A percentile compares a stretch with the other conserved stretches of the same genome.
These are phyloP conservation scores for Brettanomyces custersianus DNA, from an alignment of 805 yeast species.

Conservation along the genomic window DNA sequence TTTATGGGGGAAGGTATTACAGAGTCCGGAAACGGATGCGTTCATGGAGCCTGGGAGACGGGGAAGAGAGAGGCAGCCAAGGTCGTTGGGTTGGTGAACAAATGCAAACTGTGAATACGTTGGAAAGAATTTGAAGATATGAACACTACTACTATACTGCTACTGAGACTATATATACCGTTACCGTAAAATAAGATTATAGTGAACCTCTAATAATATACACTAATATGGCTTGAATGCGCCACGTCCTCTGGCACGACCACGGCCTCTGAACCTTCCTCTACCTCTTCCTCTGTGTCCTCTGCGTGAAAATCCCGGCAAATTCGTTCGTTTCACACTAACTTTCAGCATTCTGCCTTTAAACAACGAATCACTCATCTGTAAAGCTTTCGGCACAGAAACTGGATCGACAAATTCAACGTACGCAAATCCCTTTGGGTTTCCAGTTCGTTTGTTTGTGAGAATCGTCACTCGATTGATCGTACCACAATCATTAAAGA, in stretches of 20 bases:
- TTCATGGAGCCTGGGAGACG: conserved; percentile 47
- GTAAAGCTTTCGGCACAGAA: conserved; percentile 56
- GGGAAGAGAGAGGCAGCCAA: conserved; percentile 39
- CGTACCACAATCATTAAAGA: conserved; percentile 60
- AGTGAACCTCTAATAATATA: not conserved
- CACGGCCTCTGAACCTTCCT: conserved; percentile 20
- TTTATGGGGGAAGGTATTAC: conserved; percentile 53
- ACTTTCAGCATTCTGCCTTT: conserved; percentile 69
- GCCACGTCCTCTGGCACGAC: conserved; percentile 24
- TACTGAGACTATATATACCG: conserved; percentile 3
- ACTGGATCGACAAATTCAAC: conserved; percentile 68
- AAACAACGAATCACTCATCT: conserved; percentile 54
- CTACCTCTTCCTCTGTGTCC: conserved; percentile 14
- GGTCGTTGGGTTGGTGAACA: conserved; percentile 15
- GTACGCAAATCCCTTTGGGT: conserved; percentile 83
- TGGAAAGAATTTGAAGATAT: not conserved
- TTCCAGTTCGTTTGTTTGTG: conserved; percentile 65
- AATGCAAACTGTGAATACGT: conserved; percentile 14
- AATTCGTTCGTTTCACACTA: conserved; percentile 67
- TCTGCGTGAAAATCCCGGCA: conserved; percentile 59
- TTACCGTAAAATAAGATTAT: not conserved
- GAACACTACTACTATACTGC: too few species aligned
- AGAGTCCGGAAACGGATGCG: conserved; percentile 47
- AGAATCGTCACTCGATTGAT: conserved; percentile 75
- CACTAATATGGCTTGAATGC: conserved; percentile 26